A percentile compares a stretch with the other conserved stretches of the same genome.
These are phyloP conservation scores for Neoarthrinium moseri DNA, from an alignment of 2,329 filamentous ascomycete species.

Conservation along the genomic window DNA sequence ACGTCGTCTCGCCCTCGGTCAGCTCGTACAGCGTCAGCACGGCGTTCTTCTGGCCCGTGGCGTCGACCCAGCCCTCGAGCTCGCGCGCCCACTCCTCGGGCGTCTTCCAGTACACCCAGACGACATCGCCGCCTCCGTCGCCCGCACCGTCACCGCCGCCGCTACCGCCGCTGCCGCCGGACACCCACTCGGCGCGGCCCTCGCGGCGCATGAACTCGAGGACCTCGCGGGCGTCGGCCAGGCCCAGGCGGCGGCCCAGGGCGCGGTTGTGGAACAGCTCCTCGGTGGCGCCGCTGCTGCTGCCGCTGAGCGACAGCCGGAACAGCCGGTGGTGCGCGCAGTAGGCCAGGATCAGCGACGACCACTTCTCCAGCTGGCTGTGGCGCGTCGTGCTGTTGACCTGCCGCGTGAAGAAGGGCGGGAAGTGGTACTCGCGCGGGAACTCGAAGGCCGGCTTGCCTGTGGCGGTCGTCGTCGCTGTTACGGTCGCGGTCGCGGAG, in stretches of 20 bases:
- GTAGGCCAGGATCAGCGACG: slow-evolving; percentile 80
- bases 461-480: neutral
- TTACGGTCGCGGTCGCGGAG: neutral
- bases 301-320: slow-evolving; percentile 63
- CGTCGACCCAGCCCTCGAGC: slow-evolving; percentile 79
- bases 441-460: slow-evolving; percentile 44
- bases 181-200: slow-evolving; percentile 66
- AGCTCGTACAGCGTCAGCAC: slow-evolving; percentile 94
- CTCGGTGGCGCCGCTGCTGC: slow-evolving; percentile 36
- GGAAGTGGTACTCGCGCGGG: slow-evolving; percentile 70
- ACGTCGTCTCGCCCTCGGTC: slow-evolving; percentile 78
- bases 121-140: slow-evolving; percentile 47
- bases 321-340: slow-evolving; percentile 75
- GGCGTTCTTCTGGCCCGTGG: slow-evolving; percentile 81
- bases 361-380: slow-evolving; percentile 82
- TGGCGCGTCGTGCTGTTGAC: slow-evolving; percentile 71
- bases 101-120: slow-evolving; percentile 81
- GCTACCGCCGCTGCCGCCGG: slow-evolving; percentile 9
- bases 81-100: slow-evolving; percentile 87
- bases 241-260: slow-evolving; percentile 49
- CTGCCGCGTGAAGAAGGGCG: slow-evolving; percentile 83
- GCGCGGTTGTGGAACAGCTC: slow-evolving; percentile 57
- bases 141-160: slow-evolving; percentile 28
- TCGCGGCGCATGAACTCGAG: slow-evolving; percentile 59
- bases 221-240: slow-evolving; percentile 55